Base-by-base conservation (phyloP, 768 basidiomycete genomes). In the Naematelia encephala region DNA sequence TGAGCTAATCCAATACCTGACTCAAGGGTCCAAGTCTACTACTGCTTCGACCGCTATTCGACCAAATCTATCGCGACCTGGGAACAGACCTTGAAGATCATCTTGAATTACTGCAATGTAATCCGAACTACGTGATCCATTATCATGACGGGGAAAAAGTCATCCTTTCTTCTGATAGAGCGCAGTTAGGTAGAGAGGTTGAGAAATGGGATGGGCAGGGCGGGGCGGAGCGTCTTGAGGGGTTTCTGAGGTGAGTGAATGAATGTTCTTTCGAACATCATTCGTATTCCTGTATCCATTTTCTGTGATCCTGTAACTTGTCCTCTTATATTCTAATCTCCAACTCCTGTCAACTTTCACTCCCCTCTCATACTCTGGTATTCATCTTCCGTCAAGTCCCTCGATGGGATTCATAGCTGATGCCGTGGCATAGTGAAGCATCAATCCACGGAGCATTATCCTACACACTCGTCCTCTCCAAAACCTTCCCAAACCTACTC, bases 41-140 rank as follows among this genome's bases (percentile, higher is more conserved):
- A 25, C 75, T 79, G 46, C 68, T 79, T 13, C 78, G 76, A 2
- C 71, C 76, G 13, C 63, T 80, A 1, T 79, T 80, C 63, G 66
- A 75, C 29, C 67, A 78, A 47, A 73, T 79, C 1, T 80, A 77
- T 67, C 45, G 65, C 23, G 80, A 80, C 44, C 71, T 80, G 23
- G 78, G 72, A 0, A 77, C 77, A 4, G 63, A 62, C 11, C 66
- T 80, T 19, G 64, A 69, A 13, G 74, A 77, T 27, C 74, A 78
- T 29, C 66, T 80, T 51, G 69, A 78, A 39, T 69, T 80, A 45
- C 68, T 78, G 26, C 78, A 80, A 55, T 80, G 80, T 62, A 69
- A 79, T 27, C 79, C 79, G 8, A 80, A 80, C 61, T 80, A 80
- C 61, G 64, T 75, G 16, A 68, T 80, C 42, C 78, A 80, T 50